Percentiles rank a stretch among this genome's conserved stretches.
Conservation (phyloP, 1,139 yeast genomes). For the Saccharomyces hybrid region DNA sequence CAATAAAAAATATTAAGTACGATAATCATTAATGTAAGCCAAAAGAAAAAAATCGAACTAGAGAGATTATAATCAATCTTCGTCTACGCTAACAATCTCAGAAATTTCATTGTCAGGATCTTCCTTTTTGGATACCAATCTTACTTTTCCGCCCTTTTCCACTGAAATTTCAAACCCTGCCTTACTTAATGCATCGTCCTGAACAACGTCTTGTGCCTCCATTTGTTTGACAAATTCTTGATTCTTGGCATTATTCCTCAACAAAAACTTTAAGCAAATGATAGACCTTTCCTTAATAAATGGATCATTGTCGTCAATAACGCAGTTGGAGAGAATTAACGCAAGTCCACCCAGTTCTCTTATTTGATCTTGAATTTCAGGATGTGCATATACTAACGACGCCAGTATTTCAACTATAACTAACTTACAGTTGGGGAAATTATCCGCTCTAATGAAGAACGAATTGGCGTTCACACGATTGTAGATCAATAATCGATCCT, state of each 20-base stretch:
- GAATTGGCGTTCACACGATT: slow-evolving; percentile 18
- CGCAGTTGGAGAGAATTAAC: slow-evolving; percentile 68
- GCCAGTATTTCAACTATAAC: slow-evolving; percentile 56
- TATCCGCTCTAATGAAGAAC: slow-evolving; percentile 29
- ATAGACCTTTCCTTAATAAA: slow-evolving; percentile 81
- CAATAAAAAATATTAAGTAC: not conserved
- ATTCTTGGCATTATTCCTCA: slow-evolving; percentile 57
- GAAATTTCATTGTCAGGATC: not conserved
- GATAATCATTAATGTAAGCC: not conserved
- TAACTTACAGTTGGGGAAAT: slow-evolving; percentile 56
- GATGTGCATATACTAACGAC: slow-evolving; percentile 45
- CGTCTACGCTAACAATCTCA: not conserved
- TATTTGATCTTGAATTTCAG: slow-evolving; percentile 56
- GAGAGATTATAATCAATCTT: not conserved
- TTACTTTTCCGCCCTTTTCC: slow-evolving; percentile 44
- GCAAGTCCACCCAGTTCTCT: slow-evolving; percentile 64
- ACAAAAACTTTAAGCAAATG: slow-evolving; percentile 61
- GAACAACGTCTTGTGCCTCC: slow-evolving; percentile 49
- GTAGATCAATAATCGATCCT: slow-evolving; percentile 11
- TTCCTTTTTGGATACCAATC: slow-evolving; percentile 30
- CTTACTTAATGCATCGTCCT: slow-evolving; percentile 43
- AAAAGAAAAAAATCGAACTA: not conserved
- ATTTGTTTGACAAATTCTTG: slow-evolving; percentile 65
- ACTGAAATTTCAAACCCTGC: slow-evolving; percentile 57
- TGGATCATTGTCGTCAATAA: slow-evolving; percentile 83